Evolutionary conservation across 2,329 filamentous ascomycete species (phyloP).

Genomic region (Claviceps purpurea): DNA sequence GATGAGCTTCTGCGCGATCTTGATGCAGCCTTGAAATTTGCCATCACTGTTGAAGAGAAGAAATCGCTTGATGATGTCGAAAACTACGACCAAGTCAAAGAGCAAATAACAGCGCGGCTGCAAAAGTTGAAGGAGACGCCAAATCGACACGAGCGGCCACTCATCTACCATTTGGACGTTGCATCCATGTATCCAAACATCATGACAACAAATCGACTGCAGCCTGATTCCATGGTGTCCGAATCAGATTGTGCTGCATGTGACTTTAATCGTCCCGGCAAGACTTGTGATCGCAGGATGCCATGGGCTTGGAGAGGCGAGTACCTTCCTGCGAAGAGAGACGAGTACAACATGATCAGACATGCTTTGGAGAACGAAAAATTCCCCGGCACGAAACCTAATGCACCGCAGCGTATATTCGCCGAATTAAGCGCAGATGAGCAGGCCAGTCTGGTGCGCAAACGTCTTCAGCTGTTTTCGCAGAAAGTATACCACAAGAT

Average conservation of each 20-base stretch:
- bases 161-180: slow-evolving; percentile 97
- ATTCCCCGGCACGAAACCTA: slow-evolving; percentile 70
- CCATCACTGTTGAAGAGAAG: slow-evolving; percentile 71
- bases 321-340: slow-evolving; percentile 86
- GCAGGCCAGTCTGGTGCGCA: slow-evolving; percentile 66
- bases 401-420: slow-evolving; percentile 58
- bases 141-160: slow-evolving; percentile 69
- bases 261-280: slow-evolving; percentile 94
- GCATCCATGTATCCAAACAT: slow-evolving; percentile 99
- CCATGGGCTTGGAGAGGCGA: slow-evolving; percentile 98
- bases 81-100: slow-evolving; percentile 75
- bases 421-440: slow-evolving; percentile 72
- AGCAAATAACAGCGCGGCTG: slow-evolving; percentile 62
- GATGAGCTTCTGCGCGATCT: slow-evolving; percentile 80
- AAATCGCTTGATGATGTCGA: slow-evolving; percentile 66
- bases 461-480: slow-evolving; percentile 81
- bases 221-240: slow-evolving; percentile 97
- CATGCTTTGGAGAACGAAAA: slow-evolving; percentile 82
- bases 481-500: slow-evolving; percentile 99
- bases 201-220: slow-evolving; percentile 96
- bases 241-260: slow-evolving; percentile 95
- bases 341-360: slow-evolving; percentile 99
- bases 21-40: slow-evolving; percentile 80
- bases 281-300: slow-evolving; percentile 87
- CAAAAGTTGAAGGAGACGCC: slow-evolving; percentile 66